These are phyloP conservation scores for Scenedesmus sp. DNA, from an alignment of 163 green algal species.

Conservation along the genomic window DNA sequence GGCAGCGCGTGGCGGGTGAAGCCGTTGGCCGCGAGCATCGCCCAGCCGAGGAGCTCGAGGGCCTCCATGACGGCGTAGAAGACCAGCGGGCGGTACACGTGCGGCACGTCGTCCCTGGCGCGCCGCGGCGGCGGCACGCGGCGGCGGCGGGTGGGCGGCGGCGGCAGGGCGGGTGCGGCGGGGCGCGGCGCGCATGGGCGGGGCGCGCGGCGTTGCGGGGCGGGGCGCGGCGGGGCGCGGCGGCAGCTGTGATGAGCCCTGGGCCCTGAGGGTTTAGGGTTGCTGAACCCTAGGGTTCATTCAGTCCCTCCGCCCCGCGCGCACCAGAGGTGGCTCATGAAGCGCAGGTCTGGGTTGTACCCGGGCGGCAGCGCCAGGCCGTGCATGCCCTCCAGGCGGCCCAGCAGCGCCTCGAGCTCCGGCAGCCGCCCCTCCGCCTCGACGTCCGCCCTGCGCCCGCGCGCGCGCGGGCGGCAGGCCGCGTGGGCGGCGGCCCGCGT, in stretches of 20 bases:
- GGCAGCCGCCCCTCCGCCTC: slow-evolving; percentile 8
- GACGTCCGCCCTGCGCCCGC: not conserved
- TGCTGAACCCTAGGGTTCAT: too few relatives aligned
- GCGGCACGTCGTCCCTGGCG: too few relatives aligned
- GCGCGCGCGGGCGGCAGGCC: not conserved
- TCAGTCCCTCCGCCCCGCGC: not conserved
- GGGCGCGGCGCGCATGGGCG: too few relatives aligned
- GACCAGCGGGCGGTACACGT: slow-evolving; percentile 39
- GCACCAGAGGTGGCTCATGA: slow-evolving; percentile 66
- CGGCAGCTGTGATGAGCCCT: too few relatives aligned
- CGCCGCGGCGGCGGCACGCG: too few relatives aligned
- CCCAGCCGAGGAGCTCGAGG: slow-evolving; percentile 37
- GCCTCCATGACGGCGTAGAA: slow-evolving; percentile 55
- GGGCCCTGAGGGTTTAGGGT: too few relatives aligned
- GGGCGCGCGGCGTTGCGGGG: too few relatives aligned
- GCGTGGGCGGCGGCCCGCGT: too few relatives aligned
- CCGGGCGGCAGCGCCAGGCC: slow-evolving; percentile 36
- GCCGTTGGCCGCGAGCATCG: slow-evolving; percentile 41
- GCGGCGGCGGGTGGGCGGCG: too few relatives aligned
- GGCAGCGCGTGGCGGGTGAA: slow-evolving; percentile 29
- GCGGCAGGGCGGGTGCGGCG: too few relatives aligned
- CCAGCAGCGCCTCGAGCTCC: slow-evolving; percentile 20
- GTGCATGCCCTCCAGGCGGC: not conserved
- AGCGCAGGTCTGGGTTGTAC: slow-evolving; percentile 50
- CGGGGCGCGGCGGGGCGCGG: too few relatives aligned